Conservation (phyloP, 257 asterid species). For the Schizonepeta tenuifolia region DNA sequence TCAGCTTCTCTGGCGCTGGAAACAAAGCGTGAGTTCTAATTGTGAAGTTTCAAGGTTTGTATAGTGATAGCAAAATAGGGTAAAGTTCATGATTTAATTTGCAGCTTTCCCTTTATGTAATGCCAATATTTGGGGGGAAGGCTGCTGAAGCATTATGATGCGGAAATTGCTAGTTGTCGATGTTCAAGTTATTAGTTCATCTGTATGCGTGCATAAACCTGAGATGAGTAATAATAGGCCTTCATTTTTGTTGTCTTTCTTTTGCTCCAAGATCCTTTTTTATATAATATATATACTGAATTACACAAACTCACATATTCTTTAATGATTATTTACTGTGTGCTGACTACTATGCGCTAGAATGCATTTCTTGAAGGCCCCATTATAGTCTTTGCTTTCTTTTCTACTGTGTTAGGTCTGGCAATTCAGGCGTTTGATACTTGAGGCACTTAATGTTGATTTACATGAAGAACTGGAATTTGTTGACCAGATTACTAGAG, state of each 20-base stretch:
- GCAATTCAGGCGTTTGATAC: conserved; percentile 92
- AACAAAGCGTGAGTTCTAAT: too few relatives aligned
- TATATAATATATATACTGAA: neutral
- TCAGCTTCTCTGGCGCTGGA: too few relatives aligned
- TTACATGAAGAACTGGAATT: conserved; percentile 70
- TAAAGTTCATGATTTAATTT: too few relatives aligned
- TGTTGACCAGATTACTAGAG: conserved; percentile 59
- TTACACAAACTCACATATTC: neutral
- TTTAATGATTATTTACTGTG: neutral
- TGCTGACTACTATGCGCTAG: conserved; percentile 14
- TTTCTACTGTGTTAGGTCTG: conserved; percentile 60
- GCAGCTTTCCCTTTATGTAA: neutral
- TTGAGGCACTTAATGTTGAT: conserved; percentile 70
- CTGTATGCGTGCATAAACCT: neutral
- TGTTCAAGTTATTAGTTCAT: conserved; percentile 14
- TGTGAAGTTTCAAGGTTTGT: too few relatives aligned
- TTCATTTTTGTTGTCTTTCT: neutral
- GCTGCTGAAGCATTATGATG: conserved; percentile 14
- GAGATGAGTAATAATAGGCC: neutral
- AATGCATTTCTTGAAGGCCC: conserved; percentile 20
- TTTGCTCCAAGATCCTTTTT: neutral
- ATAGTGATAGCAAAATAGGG: too few relatives aligned
- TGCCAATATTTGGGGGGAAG: conserved; percentile 12
- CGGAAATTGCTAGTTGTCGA: neutral
- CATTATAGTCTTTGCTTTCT: conserved; percentile 17